Base-by-base conservation (phyloP, 352 stramenopile species). In the Globisporangium spiculum region DNA sequence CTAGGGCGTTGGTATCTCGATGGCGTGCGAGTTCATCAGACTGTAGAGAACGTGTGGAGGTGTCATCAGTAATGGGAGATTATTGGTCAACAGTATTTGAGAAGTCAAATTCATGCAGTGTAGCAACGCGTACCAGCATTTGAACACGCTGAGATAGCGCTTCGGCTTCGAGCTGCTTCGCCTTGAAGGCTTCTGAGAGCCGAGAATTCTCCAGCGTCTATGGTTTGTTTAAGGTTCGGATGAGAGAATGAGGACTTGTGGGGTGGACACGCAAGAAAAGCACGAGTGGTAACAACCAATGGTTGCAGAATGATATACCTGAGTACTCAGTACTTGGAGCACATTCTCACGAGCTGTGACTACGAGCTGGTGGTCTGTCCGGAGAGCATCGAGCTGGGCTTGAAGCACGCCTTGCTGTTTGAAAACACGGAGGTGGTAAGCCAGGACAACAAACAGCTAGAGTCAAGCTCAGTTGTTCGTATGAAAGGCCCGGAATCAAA, bases 111-210 rank as follows among this genome's bases (percentile, higher is more conserved):
- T 44, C 16, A 20, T 2, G 16, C 16, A 69, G 14, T 5, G 32
- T 32, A 7, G 3, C 57, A 22, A 54, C 4, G 22, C 66, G 1
- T 68, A 84, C 78, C 59, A 79, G 50, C 26, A 67, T 38, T 22
- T 81, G 59, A 4, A 65, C 64, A 8, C 70, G 67, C 8, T 63
- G 36, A 32, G 52, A 22, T 10, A 27, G 38, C 48, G 50, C 41
- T 38, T 81, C 73, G 1, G 69, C 68, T 66, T 84, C 75, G 9
- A 79, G 70, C 32, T 84, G 70, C 55, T 75, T 79, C n/a, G 9
- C 53, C 46, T 41, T 32, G 18, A 76, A 9, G 30, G 66, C 30
- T 12, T 52, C 65, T 2, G 68, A 60, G 48, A 82, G 64, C 4
- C 72, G 68, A 26, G 60, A 27, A 0, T 68, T 67, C 27, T 79